phyloP scores from a whole-genome alignment of 495 filamentous ascomycete genomes.

The Penicillium subrubescens region DNA sequence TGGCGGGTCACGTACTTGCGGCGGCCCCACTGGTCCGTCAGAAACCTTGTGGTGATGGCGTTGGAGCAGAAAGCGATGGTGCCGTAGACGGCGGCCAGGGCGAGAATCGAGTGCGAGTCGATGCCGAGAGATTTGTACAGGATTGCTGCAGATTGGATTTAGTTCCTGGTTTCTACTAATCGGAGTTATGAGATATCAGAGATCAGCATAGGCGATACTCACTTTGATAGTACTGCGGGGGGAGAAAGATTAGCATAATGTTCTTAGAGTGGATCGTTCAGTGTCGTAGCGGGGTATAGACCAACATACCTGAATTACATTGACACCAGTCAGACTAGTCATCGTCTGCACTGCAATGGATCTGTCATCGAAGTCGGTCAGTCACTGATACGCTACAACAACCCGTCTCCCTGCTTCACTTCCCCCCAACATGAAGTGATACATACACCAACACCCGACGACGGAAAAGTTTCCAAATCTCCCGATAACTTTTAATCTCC shows the following conservation, averaged over 20 bases:
- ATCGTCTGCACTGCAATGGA: slow-evolving; percentile 61
- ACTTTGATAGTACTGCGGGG: slow-evolving; percentile 56
- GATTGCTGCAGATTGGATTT: slow-evolving; percentile 35
- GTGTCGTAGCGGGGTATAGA: neutral
- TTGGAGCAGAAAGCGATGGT: slow-evolving; percentile 58
- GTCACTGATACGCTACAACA: neutral
- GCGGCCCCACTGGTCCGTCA: slow-evolving; percentile 63
- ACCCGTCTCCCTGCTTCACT: neutral
- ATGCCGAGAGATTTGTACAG: slow-evolving; percentile 61
- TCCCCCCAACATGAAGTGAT: neutral
- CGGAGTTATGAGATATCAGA: neutral
- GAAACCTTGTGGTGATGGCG: slow-evolving; percentile 50
- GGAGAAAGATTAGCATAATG: neutral
- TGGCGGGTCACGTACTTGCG: slow-evolving; percentile 46
- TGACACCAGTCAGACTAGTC: slow-evolving; percentile 59
- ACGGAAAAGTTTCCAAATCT: slow-evolving; percentile 55
- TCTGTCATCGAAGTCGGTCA: slow-evolving; percentile 17
- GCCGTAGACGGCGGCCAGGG: slow-evolving; percentile 58
- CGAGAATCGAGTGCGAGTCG: slow-evolving; percentile 50
- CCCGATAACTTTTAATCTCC: slow-evolving; percentile 53
- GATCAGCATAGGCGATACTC: slow-evolving; percentile 14
- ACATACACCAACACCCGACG: slow-evolving; percentile 52
- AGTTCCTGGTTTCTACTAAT: neutral
- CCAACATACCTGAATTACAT: slow-evolving; percentile 51
- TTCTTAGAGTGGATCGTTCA: neutral